Base-by-base conservation (phyloP, 495 filamentous ascomycete species). In the Halenospora varia region DNA sequence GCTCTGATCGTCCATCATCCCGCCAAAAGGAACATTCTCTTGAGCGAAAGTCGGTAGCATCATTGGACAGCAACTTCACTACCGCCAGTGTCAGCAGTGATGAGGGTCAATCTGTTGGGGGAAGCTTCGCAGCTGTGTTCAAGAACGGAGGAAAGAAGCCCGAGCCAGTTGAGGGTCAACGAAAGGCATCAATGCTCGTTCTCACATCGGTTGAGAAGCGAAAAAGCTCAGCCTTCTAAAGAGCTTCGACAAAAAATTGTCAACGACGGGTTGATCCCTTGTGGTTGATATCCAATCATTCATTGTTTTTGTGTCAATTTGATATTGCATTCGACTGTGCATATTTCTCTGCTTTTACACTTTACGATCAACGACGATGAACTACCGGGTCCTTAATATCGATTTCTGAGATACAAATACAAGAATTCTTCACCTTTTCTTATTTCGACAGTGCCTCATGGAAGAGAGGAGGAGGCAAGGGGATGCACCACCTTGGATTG, bases 171-270 rank as follows among this genome's bases (percentile, higher is more conserved):
- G 79, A 80, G 41, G 85, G 85, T 48, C 81, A 86, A 68, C 87
- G 88, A 67, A 93, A 86, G 80, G 88, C 87, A 49, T 86, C 90
- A 10, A 86, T 90, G 79, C 82, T 96, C 69, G 87, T 97, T 58
- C 80, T 96, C 48, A 91, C 85, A 56, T 90, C 85, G 67, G 89
- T 88, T 55, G 91, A 95, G 75, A 96, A 96, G 83, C 87, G 92
- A 68, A 96, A 90, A 78, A 88, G 82, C 69, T 78, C 85, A 48
- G 74, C 87, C 66, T 81, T 79, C 62, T 83, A 69, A 57, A 54
- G 20, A 49, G 35, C 10, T 23, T 26, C 44, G 25, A 60, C 56
- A 19, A 57, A 59, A 55, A 61, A 48, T 49, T 44, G 56, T 61
- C 58, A 60, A 63, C 25, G 23, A 48, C 51, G 63, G 63, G 63